phyloP scores from a whole-genome alignment of 306 rosid species.

The Malus fusca region DNA sequence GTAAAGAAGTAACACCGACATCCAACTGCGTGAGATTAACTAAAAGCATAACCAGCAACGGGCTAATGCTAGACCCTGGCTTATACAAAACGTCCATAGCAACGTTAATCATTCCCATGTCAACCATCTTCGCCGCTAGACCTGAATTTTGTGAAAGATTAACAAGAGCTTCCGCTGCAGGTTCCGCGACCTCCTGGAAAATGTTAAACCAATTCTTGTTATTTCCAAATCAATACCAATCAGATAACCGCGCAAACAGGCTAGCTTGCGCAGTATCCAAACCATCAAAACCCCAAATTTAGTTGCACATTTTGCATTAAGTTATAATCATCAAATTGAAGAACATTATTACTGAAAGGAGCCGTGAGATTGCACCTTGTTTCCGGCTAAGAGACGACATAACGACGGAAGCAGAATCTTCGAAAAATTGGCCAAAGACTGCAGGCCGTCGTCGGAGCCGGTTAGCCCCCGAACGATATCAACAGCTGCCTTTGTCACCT shows the following conservation, averaged over 20 bases:
- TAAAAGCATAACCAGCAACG: slow-evolving; percentile 80
- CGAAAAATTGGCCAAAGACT: slow-evolving; percentile 52
- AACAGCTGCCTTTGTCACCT: slow-evolving; percentile 74
- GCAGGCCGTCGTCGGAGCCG: slow-evolving; percentile 79
- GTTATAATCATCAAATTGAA: not conserved
- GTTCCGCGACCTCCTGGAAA: slow-evolving; percentile 81
- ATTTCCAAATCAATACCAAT: not conserved
- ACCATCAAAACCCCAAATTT: not conserved
- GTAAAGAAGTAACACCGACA: slow-evolving; percentile 55
- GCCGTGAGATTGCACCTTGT: slow-evolving; percentile 33
- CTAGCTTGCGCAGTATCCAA: not conserved
- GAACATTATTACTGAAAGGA: not conserved
- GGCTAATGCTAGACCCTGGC: slow-evolving; percentile 45
- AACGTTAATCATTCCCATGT: slow-evolving; percentile 41
- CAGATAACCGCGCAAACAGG: not conserved
- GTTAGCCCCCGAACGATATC: slow-evolving; percentile 89
- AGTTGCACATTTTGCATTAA: not conserved
- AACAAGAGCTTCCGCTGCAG: slow-evolving; percentile 79
- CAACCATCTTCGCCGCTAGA: slow-evolving; percentile 60
- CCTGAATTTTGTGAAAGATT: slow-evolving; percentile 70
- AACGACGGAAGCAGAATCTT: slow-evolving; percentile 41
- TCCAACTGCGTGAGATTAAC: slow-evolving; percentile 83
- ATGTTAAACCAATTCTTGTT: not conserved
- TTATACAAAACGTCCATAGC: slow-evolving; percentile 67
- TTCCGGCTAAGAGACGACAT: slow-evolving; percentile 51